Evolutionary conservation across 805 yeast species (phyloP), one percentile per base, ranked within the genome.

Genomic region (Metschnikowia vanudenii): DNA sequence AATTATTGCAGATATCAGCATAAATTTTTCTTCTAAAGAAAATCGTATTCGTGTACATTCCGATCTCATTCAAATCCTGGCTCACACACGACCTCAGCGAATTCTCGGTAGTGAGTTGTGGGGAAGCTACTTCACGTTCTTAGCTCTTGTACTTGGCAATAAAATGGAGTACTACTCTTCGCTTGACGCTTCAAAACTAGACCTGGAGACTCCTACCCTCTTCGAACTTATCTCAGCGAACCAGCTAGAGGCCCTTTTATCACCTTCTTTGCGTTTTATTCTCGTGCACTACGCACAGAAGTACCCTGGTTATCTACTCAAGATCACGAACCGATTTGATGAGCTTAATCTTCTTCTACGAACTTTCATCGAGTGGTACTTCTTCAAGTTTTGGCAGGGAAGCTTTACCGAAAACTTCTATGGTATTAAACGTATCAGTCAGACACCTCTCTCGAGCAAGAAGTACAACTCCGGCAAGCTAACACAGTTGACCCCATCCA

Each of bases 361-460:
- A 57, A 81, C 86, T 0, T 47, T 76, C 3, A 68, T 92, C 1
- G 97, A 94, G 63, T 81, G 81, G 72, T 75, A 78, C 51, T 87
- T 84, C 55, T 63, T 92, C 40, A 76, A 70, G 42, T 72, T 73
- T 40, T 87, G 94, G 88, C 91, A 88, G 57, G 80, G 95, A 0
- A 80, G 94, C 2, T 88, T 92, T 58, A 88, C 96, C 0, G 97
- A 92, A 63, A 86, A 87, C 60, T 92, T 92, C 61, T 92, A 92
- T 60, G 98, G 97, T 1, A 67, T 92, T 52, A 89, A 89, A 59
- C 72, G 96, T 39, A 76, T 78, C 24, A 67, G 66, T 46, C 63
- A 59, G 42, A 69, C 73, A 0, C 69, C 68, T 3, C 55, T 70
- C 14, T 58, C 72, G 1, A 52, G 58, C 37, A 24, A 46, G 6